Base-by-base conservation (phyloP, 441 rosid species). In the Theobroma grandiflorum region DNA sequence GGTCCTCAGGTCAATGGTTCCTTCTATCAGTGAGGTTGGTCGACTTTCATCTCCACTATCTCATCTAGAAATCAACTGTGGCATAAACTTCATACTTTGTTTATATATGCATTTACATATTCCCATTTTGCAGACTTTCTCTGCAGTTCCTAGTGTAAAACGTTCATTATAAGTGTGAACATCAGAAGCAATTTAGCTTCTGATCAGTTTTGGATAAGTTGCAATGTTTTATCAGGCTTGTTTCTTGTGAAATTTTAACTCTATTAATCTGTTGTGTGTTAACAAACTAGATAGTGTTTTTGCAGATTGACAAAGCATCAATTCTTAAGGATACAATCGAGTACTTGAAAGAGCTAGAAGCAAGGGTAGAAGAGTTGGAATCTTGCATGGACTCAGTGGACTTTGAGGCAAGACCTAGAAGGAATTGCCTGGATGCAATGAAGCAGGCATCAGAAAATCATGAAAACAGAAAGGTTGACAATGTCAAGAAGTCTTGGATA, bases 391-490 rank as follows among this genome's bases (percentile, higher is more conserved):
- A 87, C 47, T 90, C 90, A 0, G 82, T 83, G 64, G 93, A 88
- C 55, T 76, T 81, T 55, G 87, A 81, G 58, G 84, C 88, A 77
- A 88, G 80, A 76, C 82, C 87, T 45, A 83, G 80, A 85, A 84
- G 86, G 84, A 90, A 85, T 33, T 78, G 79, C 62, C 77, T 80
- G 33, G 90, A 81, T 66, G 70, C 89, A 81, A 86, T 82, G 2
- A 95, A 95, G 80, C 90, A 86, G 84, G 91, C 85, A 79, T 92
- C 98, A 7, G 94, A 92, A 65, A 92, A 93, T 82, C 87, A 87
- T 49, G 87, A 87, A 58, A 83, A 76, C 78, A 78, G 83, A 22
- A 87, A 82, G 74, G 52, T 83, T 18, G 84, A 73, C 38, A 80
- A 78, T 33, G 81, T 58, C 68, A 88, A 90, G 72, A 93, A 87